Base-by-base conservation (phyloP, 116 monocot genomes). In the Iris pallida region DNA sequence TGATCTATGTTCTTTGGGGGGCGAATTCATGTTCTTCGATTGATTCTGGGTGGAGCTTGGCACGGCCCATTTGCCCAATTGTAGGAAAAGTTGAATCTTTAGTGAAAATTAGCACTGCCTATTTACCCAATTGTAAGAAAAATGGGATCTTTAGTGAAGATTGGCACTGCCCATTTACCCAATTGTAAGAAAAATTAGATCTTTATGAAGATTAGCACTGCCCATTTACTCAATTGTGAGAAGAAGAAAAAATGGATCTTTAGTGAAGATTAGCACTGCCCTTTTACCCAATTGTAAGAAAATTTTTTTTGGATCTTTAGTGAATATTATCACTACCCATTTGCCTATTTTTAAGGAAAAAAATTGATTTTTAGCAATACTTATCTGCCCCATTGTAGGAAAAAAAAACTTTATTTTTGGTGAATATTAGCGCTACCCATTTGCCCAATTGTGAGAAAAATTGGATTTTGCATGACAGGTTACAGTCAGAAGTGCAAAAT, bases 381-480 rank as follows among this genome's bases (percentile, higher is more conserved):
- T 51, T 7, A 13, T 51, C 13, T 9, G 7, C 49, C 13, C 49
- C 0, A 7, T 9, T 51, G 0, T 51, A 13, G 49, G 11, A 9
- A 9, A 4, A 9, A 5, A 51, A 51, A 51, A 51, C 13, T 51
- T 51, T 1, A 51, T 51, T 13, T 13, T 51, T 51, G 11, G 13
- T 51, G 13, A 9, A 7, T 0, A 20, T 59, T 44, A 15, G n/a
- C n/a, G 42, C n/a, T 43, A 20, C 42, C 15, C 61, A 45, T 43
- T 42, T 59, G 12, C 40, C 5, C 5, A 62, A 16, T 44, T 40
- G 6, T 2, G 14, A 60, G 42, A 42, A 19, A 47, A 19, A 63
- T 63, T 63, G 18, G 63, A 40, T 16, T 40, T 63, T 63, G 47
- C 47, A 19, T 63, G 47, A 47, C 47, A 2, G 47, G 40, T 63